These are phyloP conservation scores for Plectosphaerella cucumerina DNA, from an alignment of 2,329 filamentous ascomycete species.

Conservation along the genomic window DNA sequence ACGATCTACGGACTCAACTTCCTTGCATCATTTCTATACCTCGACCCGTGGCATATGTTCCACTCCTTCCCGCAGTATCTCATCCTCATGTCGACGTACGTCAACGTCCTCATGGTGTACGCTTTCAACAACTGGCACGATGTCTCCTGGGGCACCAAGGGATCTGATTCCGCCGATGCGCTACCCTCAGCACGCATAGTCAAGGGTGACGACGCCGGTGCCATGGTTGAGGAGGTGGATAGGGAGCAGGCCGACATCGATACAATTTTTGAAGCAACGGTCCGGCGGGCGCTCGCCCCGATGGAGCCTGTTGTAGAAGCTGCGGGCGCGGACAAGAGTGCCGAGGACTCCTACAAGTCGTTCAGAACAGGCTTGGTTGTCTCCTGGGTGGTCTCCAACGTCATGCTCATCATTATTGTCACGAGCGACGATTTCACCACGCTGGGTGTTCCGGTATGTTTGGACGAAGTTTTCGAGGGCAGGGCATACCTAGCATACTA, in stretches of 20 bases:
- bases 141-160: slow-evolving; percentile 92
- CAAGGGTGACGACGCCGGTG: slow-evolving; percentile 73
- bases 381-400: slow-evolving; percentile 84
- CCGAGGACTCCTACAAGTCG: slow-evolving; percentile 90
- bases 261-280: slow-evolving; percentile 80
- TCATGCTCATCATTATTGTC: slow-evolving; percentile 69
- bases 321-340: slow-evolving; percentile 63
- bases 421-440: slow-evolving; percentile 72
- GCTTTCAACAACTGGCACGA: slow-evolving; percentile 95
- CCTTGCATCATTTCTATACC: slow-evolving; percentile 81
- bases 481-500: slow-evolving; percentile 2
- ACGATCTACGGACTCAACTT: slow-evolving; percentile 88
- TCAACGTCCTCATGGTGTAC: slow-evolving; percentile 92
- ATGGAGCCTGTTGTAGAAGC: slow-evolving; percentile 62
- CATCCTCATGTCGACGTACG: slow-evolving; percentile 79
- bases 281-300: slow-evolving; percentile 76
- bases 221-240: slow-evolving; percentile 81
- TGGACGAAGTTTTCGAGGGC: background rate
- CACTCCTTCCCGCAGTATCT: slow-evolving; percentile 83
- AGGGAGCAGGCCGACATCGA: slow-evolving; percentile 89
- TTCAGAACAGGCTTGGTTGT: slow-evolving; percentile 85
- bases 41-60: slow-evolving; percentile 95
- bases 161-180: slow-evolving; percentile 80
- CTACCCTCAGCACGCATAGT: slow-evolving; percentile 77
- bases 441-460: slow-evolving; percentile 73